Conservation (phyloP, 169 alveolate species). For the Plasmodium chabaudi region DNA sequence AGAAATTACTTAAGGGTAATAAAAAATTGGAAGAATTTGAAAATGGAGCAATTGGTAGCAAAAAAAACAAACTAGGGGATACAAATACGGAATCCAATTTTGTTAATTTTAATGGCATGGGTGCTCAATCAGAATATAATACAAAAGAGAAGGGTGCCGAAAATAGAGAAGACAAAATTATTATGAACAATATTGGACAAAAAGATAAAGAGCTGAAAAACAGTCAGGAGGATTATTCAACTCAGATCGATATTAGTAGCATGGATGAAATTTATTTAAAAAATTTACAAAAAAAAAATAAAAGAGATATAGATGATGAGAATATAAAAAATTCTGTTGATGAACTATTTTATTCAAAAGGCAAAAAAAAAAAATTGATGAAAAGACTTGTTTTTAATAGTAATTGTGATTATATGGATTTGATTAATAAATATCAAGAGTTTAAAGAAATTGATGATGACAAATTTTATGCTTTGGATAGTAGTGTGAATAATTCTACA, state of each 20-base stretch:
- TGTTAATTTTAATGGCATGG: background rate
- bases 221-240: background rate
- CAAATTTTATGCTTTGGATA: conserved; percentile 26
- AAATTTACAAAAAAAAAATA: background rate
- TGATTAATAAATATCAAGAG: conserved; percentile 34
- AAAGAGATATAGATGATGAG: conserved; percentile 29
- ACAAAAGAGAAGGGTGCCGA: background rate
- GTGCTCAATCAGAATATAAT: background rate
- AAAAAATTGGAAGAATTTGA: background rate
- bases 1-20: conserved; percentile 46
- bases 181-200: background rate
- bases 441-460: conserved; percentile 30
- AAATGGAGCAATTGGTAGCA: background rate
- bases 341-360: conserved; percentile 45
- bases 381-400: conserved; percentile 51
- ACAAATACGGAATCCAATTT: background rate
- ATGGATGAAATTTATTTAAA: background rate
- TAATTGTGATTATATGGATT: conserved; percentile 45
- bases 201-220: background rate
- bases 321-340: conserved; percentile 52
- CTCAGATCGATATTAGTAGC: background rate
- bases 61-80: background rate
- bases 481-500: background rate
- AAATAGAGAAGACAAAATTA: background rate
- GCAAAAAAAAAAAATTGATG: conserved; percentile 62